Evolutionary conservation across 2,329 filamentous ascomycete genomes (phyloP).

Genomic region (Peltaster fructicola): DNA sequence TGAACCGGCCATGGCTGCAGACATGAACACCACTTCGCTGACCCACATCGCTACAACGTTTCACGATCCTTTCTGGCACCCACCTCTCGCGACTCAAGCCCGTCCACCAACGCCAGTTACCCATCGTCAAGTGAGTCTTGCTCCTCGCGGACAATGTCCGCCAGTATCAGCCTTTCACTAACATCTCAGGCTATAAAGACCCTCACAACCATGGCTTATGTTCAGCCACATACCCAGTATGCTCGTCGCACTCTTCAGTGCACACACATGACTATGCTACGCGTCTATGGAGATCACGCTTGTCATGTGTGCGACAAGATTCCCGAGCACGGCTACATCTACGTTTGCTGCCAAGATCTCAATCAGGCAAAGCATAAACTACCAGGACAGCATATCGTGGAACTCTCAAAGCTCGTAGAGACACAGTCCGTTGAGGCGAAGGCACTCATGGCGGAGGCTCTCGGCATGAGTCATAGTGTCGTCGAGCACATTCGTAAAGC

Average conservation of each 20-base stretch:
- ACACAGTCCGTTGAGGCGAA: slow-evolving; percentile 3
- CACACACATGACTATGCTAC: slow-evolving; percentile 51
- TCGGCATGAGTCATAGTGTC: slow-evolving; percentile 23
- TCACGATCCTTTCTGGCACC: too few relatives aligned
- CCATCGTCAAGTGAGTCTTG: too few relatives aligned
- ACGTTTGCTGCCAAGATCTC: slow-evolving; percentile 57
- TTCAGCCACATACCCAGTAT: background rate
- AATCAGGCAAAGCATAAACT: slow-evolving; percentile 3
- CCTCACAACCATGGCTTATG: background rate
- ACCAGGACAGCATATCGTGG: slow-evolving; percentile 1
- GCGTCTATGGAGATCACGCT: slow-evolving; percentile 37
- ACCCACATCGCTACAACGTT: too few relatives aligned
- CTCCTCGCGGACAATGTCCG: too few relatives aligned
- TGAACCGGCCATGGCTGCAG: too few relatives aligned
- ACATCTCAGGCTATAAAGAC: background rate
- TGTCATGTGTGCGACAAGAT: slow-evolving; percentile 42
- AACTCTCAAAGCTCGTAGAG: background rate
- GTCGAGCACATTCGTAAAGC: slow-evolving; percentile 24
- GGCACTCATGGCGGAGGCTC: slow-evolving; percentile 5
- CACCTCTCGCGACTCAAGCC: too few relatives aligned
- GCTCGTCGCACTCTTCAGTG: slow-evolving; percentile 26
- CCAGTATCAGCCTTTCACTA: background rate
- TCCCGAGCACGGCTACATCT: slow-evolving; percentile 52
- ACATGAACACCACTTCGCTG: background rate
- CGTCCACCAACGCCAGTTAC: too few relatives aligned